phyloP scores from a whole-genome alignment of 257 asterid genomes.

The Nicotiana paniculata region DNA sequence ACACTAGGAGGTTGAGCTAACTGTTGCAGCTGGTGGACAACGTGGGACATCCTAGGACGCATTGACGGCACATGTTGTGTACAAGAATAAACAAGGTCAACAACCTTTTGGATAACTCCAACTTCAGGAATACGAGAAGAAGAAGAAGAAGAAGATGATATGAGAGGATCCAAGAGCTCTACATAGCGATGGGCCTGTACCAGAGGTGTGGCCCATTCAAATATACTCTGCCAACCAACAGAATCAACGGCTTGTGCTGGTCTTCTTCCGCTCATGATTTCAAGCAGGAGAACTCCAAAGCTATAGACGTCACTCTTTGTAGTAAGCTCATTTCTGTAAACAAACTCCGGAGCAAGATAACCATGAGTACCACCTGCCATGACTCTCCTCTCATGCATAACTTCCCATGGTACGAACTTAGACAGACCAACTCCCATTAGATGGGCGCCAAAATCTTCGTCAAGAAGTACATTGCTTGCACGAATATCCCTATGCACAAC shows the following conservation, averaged over 20 bases:
- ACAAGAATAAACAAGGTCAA: slow-evolving; percentile 95
- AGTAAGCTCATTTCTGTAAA: slow-evolving; percentile 87
- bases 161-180: slow-evolving; percentile 83
- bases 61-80: slow-evolving; percentile 95
- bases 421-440: slow-evolving; percentile 97
- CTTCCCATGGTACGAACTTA: slow-evolving; percentile 94
- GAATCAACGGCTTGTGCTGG: slow-evolving; percentile 98
- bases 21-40: slow-evolving; percentile 95
- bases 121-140: slow-evolving; percentile 73
- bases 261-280: slow-evolving; percentile 82
- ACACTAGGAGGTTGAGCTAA: slow-evolving; percentile 52
- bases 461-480: slow-evolving; percentile 89
- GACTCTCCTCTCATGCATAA: slow-evolving; percentile 92
- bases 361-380: slow-evolving; percentile 99
- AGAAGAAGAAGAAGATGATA: slow-evolving; percentile 46
- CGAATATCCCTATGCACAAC: slow-evolving; percentile 95
- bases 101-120: slow-evolving; percentile 76
- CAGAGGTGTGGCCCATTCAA: slow-evolving; percentile 98
- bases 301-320: slow-evolving; percentile 99
- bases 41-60: slow-evolving; percentile 98
- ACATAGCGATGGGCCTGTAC: slow-evolving; percentile 81
- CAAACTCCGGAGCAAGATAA: slow-evolving; percentile 96
- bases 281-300: slow-evolving; percentile 93
- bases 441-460: slow-evolving; percentile 92
- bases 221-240: slow-evolving; percentile 95